Evolutionary conservation across 2,329 filamentous ascomycete genomes (phyloP).

Genomic region (Trichoderma atrobrunneum): DNA sequence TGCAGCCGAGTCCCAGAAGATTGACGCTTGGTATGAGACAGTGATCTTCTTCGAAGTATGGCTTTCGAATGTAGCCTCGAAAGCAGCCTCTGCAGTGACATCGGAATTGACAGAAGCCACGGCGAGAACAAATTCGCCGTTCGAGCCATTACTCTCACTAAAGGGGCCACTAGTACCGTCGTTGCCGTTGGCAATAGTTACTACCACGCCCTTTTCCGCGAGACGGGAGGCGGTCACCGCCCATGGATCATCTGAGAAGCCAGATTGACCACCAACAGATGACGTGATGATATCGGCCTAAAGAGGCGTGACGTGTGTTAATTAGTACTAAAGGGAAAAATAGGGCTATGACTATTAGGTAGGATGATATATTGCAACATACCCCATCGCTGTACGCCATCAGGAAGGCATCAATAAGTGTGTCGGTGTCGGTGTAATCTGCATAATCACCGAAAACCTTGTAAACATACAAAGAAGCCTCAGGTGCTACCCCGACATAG

Average conservation of each 20-base stretch:
- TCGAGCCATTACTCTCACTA: constrained; percentile 36
- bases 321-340: not conserved
- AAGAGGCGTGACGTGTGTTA: not conserved
- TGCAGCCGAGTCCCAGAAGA: not conserved
- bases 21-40: not conserved
- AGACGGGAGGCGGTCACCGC: constrained; percentile 40
- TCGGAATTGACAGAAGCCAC: constrained; percentile 35
- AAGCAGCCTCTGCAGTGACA: not conserved
- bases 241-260: constrained; percentile 42
- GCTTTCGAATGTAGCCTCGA: not conserved
- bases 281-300: constrained; percentile 43
- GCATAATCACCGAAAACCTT: constrained; percentile 38
- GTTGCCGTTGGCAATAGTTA: constrained; percentile 52
- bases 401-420: constrained; percentile 35
- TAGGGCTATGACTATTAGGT: not conserved
- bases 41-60: not conserved
- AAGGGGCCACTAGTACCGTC: constrained; percentile 49
- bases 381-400: constrained; percentile 36
- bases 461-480: constrained; percentile 43
- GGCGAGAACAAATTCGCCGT: constrained; percentile 33
- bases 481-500: constrained; percentile 45
- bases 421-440: constrained; percentile 33
- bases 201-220: constrained; percentile 44
- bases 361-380: constrained; percentile 7
- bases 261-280: constrained; percentile 38